These are phyloP conservation scores for Geotrichum siamense DNA, from an alignment of 1,139 yeast species.

Conservation along the genomic window DNA sequence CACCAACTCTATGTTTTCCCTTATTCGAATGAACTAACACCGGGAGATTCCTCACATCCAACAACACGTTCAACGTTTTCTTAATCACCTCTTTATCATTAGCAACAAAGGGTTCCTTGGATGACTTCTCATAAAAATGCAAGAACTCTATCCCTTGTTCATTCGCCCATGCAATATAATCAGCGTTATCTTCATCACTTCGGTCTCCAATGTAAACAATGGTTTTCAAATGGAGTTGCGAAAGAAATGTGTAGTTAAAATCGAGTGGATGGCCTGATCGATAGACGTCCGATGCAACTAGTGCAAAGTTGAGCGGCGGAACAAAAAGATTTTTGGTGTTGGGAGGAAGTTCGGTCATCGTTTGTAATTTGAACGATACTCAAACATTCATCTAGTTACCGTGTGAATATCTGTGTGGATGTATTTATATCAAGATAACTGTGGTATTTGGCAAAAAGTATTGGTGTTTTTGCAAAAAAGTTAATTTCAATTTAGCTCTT, in stretches of 20 bases:
- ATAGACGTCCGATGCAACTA: conserved; percentile 80
- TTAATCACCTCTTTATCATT: conserved; percentile 53
- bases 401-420: too few relatives aligned
- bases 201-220: conserved; percentile 71
- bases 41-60: conserved; percentile 73
- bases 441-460: too few relatives aligned
- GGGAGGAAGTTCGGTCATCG: neutral
- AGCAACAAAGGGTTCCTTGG: conserved; percentile 65
- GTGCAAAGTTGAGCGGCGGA: conserved; percentile 86
- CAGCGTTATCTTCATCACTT: conserved; percentile 48
- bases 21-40: conserved; percentile 85
- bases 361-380: too few relatives aligned
- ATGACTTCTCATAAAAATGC: conserved; percentile 58
- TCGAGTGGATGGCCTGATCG: conserved; percentile 93
- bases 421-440: too few relatives aligned
- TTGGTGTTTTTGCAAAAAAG: too few relatives aligned
- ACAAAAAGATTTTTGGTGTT: conserved; percentile 37
- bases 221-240: conserved; percentile 63
- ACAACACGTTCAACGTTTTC: conserved; percentile 53
- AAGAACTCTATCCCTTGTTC: conserved; percentile 51
- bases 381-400: too few relatives aligned
- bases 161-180: conserved; percentile 60
- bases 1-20: conserved; percentile 93
- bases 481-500: too few relatives aligned
- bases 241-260: conserved; percentile 66